Base-by-base conservation (phyloP, 139 green algal genomes). In the Zygnema cylindricum region DNA sequence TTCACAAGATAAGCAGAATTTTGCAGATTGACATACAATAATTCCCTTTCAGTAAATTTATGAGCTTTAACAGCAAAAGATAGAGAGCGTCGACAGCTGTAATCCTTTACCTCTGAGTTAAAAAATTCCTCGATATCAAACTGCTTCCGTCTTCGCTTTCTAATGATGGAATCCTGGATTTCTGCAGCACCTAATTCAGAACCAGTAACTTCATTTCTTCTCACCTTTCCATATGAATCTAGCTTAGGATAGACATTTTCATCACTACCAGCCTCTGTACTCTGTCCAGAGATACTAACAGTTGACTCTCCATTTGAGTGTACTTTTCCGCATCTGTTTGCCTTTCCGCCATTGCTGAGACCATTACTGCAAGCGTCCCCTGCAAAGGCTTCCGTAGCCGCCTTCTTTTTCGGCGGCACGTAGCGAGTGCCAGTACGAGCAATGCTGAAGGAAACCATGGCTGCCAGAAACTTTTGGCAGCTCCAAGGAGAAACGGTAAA, bases 401-500 rank as follows among this genome's bases (percentile, higher is more conserved):
- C 49, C 49, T 7, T 16, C 16, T 63, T 63, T 63, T 25, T 16
- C 49, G 49, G 49, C 49, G 49, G 49, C 16, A 63, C 49, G 49
- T 63, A 63, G 49, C 49, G 49, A 7, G 7, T 63, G 7, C 49
- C 49, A 7, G 49, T 63, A 25, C 7, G 16, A 25, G 49, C 7
- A 63, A 63, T 63, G 49, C 49, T 63, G 49, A 63, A 63, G 49
- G 49, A 63, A 63, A 63, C 49, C 49, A 63, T 63, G 49, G 49
- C 49, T 63, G 7, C 49, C 49, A n/a, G n/a, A n/a, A n/a, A n/a
- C n/a, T n/a, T n/a, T n/a, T n/a, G n/a, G n/a, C n/a, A n/a, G n/a
- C n/a, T n/a, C n/a, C n/a, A n/a, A n/a, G n/a, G n/a, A n/a, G n/a
- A n/a, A n/a, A n/a, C n/a, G n/a, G n/a, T n/a, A n/a, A n/a, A n/a